Conservation (phyloP, 306 rosid species). For the Castanea crenata region DNA sequence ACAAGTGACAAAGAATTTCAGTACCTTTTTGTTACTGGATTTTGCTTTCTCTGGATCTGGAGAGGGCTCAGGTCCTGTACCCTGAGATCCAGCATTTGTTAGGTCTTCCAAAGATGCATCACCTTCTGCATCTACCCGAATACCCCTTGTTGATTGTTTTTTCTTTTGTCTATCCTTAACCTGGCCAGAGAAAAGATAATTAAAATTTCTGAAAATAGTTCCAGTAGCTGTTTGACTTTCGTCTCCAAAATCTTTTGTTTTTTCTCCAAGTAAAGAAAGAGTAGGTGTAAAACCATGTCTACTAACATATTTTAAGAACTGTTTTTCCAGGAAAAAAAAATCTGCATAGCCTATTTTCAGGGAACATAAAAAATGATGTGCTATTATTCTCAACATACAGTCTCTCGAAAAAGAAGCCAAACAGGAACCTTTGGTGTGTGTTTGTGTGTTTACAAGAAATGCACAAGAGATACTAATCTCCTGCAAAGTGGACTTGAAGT, state of each 20-base stretch:
- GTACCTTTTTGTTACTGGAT: slow-evolving; percentile 77
- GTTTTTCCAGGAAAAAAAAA: not conserved
- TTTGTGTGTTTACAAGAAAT: not conserved
- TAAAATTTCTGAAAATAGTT: slow-evolving; percentile 16
- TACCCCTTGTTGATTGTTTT: slow-evolving; percentile 68
- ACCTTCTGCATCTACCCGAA: slow-evolving; percentile 84
- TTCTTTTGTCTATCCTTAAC: slow-evolving; percentile 81
- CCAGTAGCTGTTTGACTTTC: slow-evolving; percentile 6
- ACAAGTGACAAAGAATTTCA: not conserved
- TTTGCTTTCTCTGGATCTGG: slow-evolving; percentile 63
- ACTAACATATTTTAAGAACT: not conserved
- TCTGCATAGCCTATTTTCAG: not conserved
- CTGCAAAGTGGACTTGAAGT: not conserved
- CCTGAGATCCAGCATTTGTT: slow-evolving; percentile 44
- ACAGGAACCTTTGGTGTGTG: not conserved
- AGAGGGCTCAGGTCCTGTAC: slow-evolving; percentile 47
- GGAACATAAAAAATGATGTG: not conserved
- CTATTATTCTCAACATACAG: not conserved
- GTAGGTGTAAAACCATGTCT: not conserved
- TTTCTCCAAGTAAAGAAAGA: not conserved
- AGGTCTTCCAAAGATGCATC: slow-evolving; percentile 89
- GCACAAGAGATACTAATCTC: not conserved
- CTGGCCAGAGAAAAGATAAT: slow-evolving; percentile 38
- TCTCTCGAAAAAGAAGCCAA: too few species aligned
- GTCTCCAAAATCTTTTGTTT: not conserved